A percentile compares a stretch with the other conserved stretches of the same genome.
Conservation (phyloP, 2,329 filamentous ascomycete genomes). For the Trichoderma lentiforme region DNA sequence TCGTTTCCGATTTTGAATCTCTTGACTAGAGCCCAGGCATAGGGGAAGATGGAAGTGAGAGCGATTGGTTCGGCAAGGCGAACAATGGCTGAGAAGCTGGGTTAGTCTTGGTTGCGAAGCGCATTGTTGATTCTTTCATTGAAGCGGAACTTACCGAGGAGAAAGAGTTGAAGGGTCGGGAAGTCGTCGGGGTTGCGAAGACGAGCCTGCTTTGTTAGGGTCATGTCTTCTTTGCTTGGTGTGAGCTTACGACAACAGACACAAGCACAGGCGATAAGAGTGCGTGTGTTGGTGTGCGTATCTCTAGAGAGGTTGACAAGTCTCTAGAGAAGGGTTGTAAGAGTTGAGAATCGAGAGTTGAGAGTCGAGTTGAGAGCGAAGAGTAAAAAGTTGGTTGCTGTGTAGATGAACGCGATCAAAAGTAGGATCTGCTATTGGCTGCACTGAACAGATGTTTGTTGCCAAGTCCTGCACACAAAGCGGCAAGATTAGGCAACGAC, state of each 20-base stretch:
- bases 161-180: constrained; percentile 75
- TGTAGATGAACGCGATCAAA: background rate
- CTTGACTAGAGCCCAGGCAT: constrained; percentile 81
- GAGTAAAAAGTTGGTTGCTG: background rate
- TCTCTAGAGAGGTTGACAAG: background rate
- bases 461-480: background rate
- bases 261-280: constrained; percentile 31
- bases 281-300: constrained; percentile 21
- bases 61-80: constrained; percentile 90
- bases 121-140: background rate
- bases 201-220: constrained; percentile 48
- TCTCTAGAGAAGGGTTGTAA: background rate
- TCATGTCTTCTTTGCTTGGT: constrained; percentile 46
- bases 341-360: background rate
- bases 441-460: background rate
- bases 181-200: constrained; percentile 69
- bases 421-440: background rate
- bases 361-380: background rate
- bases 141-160: constrained; percentile 64
- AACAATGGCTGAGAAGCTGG: constrained; percentile 66
- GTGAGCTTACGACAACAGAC: constrained; percentile 44
- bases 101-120: background rate
- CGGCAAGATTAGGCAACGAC: constrained; percentile 2
- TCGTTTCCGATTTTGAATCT: constrained; percentile 68
- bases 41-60: constrained; percentile 89